Conservation (phyloP, 2,329 filamentous ascomycete species). For the Bipolaris zeicola region DNA sequence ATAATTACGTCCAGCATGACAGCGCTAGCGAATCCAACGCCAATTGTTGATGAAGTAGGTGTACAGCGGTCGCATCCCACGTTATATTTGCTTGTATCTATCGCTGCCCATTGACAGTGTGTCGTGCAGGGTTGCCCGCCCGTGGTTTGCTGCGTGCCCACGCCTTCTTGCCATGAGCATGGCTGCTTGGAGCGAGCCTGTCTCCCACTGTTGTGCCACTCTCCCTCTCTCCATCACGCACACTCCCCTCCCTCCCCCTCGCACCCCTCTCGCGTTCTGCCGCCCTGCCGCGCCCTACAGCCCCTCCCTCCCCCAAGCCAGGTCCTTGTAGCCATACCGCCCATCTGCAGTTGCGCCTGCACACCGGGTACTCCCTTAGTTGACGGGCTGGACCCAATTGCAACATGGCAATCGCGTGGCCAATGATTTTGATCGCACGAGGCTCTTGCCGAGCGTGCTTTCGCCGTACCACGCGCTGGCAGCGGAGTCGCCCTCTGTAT, state of each 20-base stretch:
- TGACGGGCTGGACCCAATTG: conserved; percentile 19
- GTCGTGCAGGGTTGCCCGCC: not conserved
- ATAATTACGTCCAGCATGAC: conserved; percentile 15
- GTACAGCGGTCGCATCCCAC: not conserved
- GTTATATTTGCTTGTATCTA: not conserved
- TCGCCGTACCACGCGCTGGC: conserved; percentile 28
- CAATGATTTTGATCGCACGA: conserved; percentile 29
- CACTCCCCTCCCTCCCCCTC: not conserved
- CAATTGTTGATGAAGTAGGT: conserved; percentile 9
- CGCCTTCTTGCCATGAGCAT: not conserved
- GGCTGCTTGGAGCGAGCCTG: too few relatives aligned
- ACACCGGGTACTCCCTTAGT: conserved; percentile 12
- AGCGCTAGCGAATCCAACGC: conserved; percentile 16
- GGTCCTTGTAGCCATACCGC: not conserved
- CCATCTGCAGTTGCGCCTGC: conserved; percentile 2
- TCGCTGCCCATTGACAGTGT: not conserved
- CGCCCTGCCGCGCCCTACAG: not conserved
- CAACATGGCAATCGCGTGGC: conserved; percentile 38
- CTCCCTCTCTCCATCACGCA: not conserved
- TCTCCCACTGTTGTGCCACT: not conserved
- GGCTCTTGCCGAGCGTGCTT: conserved; percentile 20
- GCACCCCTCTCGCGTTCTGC: not conserved
- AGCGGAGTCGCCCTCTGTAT: conserved; percentile 21
- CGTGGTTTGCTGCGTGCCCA: not conserved
- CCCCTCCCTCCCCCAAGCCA: not conserved